Evolutionary conservation across 2,329 filamentous ascomycete genomes (phyloP), one percentile per base, ranked within the genome.

Genomic region (Pestalotiopsis sp.): DNA sequence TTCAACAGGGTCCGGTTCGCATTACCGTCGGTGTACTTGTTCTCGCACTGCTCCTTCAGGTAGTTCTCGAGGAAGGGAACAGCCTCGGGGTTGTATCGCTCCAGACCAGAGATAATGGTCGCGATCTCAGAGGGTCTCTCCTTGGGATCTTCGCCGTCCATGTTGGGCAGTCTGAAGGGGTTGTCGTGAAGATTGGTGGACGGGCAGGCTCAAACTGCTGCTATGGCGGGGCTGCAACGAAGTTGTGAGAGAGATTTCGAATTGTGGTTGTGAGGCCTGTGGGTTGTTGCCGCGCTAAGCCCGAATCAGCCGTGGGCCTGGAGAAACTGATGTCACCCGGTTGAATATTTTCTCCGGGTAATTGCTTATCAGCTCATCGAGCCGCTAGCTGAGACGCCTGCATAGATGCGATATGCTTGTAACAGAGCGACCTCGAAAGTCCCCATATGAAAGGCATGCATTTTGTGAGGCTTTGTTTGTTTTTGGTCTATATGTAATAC

Each of bases 61-160:
- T 99, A 99, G 81, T 93, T 92, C 87, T 99, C 95, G 82, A 99
- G 96, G 74, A 93, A 88, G 71, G 90, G 89, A 64, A 97, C 97
- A 65, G 96, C 97, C 86, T 99, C 96, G 57, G 96, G 96, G 83
- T 99, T 99, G 87, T 99, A 99, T 79, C 96, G 90, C 84, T 99
- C 96, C 72, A 99, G 93, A 76, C 96, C 95, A 84, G 95, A 97
- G 79, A 99, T 94, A 79, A 99, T 98, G 82, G 85, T 87, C 80
- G 94, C 92, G 83, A 99, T 97, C 81, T 96, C 91, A 75, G 96
- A 93, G 76, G 96, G 95, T 81, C 96, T 88, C 83, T 97, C 93
- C 77, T 93, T 91, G 86, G 93, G 93, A 83, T 95, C 93, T 88
- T 98, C 95, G 85, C 86, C 85, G 84, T 88, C 88, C 88, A 90